Conservation (phyloP, 2,329 filamentous ascomycete species). For the Scleromitrula shiraiana region DNA sequence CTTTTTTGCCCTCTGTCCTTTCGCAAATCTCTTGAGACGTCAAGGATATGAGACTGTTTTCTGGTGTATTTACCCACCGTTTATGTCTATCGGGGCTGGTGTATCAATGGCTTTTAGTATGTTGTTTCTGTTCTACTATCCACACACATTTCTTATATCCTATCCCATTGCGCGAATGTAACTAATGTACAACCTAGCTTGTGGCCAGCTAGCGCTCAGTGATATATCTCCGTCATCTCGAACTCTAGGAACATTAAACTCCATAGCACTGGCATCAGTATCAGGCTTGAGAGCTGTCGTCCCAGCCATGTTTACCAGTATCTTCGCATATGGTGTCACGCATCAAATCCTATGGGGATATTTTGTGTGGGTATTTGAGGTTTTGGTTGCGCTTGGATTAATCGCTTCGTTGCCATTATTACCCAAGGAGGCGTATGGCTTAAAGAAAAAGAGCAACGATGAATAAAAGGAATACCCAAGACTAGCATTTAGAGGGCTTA, state of each 20-base stretch:
- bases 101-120: conserved; percentile 42
- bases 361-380: conserved; percentile 54
- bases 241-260: conserved; percentile 64
- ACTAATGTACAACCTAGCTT: conserved; percentile 54
- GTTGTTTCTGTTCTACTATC: conserved; percentile 43
- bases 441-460: neutral
- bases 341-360: conserved; percentile 56
- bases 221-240: conserved; percentile 59
- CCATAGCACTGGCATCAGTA: conserved; percentile 52
- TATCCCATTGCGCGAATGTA: neutral
- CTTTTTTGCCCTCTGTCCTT: conserved; percentile 49
- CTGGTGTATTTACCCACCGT: conserved; percentile 23
- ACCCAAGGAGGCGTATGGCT: conserved; percentile 28
- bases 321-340: conserved; percentile 61
- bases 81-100: conserved; percentile 51
- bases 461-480: too few relatives aligned
- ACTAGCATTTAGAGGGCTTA: too few relatives aligned
- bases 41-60: conserved; percentile 32
- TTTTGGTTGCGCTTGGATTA: conserved; percentile 30
- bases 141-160: neutral
- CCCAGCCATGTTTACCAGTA: conserved; percentile 55
- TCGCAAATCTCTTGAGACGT: conserved; percentile 50
- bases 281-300: conserved; percentile 57
- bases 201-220: conserved; percentile 65
- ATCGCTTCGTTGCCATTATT: conserved; percentile 31